A percentile compares a stretch with the other conserved stretches of the same genome.
Evolutionary conservation across 345 rosid species (phyloP).

Genomic region (Salix koriyanagi): DNA sequence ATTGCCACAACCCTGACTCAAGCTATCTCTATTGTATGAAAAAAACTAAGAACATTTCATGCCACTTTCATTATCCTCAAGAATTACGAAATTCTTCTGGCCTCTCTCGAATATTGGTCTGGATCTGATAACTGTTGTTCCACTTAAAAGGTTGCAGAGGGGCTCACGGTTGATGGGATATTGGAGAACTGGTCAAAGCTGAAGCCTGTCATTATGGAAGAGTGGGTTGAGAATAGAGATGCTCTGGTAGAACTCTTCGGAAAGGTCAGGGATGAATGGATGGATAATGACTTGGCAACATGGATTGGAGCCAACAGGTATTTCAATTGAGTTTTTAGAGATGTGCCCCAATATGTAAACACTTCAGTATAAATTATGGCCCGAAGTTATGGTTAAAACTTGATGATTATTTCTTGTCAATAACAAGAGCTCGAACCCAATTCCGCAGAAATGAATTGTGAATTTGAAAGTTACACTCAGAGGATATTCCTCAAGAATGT

Average conservation of each 20-base stretch:
- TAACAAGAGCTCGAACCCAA: neutral
- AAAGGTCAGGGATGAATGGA: slow-evolving; percentile 89
- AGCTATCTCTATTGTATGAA: slow-evolving; percentile 1
- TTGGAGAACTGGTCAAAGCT: slow-evolving; percentile 70
- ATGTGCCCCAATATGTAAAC: neutral
- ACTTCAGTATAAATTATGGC: neutral
- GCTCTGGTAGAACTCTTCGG: slow-evolving; percentile 69
- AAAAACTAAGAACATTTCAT: neutral
- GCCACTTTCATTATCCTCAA: neutral
- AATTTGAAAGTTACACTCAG: neutral
- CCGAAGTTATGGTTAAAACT: neutral
- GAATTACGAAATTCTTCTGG: neutral
- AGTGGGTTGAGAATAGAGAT: slow-evolving; percentile 73
- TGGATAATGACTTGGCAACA: slow-evolving; percentile 58
- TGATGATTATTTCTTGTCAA: neutral
- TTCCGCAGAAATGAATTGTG: neutral
- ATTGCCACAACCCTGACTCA: neutral
- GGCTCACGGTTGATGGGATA: slow-evolving; percentile 64
- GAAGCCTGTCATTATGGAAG: slow-evolving; percentile 76
- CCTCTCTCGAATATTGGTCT: neutral
- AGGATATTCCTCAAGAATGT: neutral
- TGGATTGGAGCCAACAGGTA: slow-evolving; percentile 98
- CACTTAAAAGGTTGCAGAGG: slow-evolving; percentile 61
- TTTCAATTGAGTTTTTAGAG: neutral
- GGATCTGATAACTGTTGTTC: slow-evolving; percentile 23